Evolutionary conservation across 2,329 filamentous ascomycete genomes (phyloP), one percentile per base, ranked within the genome.

Genomic region (Paracoccidioides lutzii): DNA sequence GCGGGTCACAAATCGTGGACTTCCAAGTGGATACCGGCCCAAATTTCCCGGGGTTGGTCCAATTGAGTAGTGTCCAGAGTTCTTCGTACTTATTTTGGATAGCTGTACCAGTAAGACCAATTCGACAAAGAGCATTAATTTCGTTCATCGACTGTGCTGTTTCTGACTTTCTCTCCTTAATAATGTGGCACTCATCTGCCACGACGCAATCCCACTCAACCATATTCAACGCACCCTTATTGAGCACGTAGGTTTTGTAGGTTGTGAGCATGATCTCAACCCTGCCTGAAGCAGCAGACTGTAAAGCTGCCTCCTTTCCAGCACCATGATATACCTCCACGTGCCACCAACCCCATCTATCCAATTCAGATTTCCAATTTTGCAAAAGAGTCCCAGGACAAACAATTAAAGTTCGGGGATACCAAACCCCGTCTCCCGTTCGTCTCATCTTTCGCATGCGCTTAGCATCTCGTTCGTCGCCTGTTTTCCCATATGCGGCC

Each of bases 1-100:
- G 75, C 0, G 91, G 93, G 28, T 84, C 80, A 54, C 84, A 84
- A 57, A 98, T 88, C 41, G 80, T 82, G 22, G 79, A 76, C 64
- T 83, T 85, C 93, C 93, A 98, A 44, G 87, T 86, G 4, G 79
- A 74, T 8, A 87, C 71, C 0, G 82, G 80, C 0, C 83, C 82
- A 59, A 86, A 78, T 42, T 70, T 72, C 0, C 90, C 91, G 0
- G 93, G 93, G 62, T 94, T 93, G 0, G 90, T 90, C 93, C 93
- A 98, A 67, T 98, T 95, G 2, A 98, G 76, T 0, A 98, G 76
- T 0, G 90, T 94, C 91, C 91, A 98, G 0, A 98, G 78, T 69
- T 98, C 93, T 66, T 96, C 89, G 67, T 98, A 98, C 61, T 88
- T 93, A 70, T 98, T 98, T 67, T 98, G 93, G 46, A 98, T 96